Evolutionary conservation across 257 asterid species (phyloP), one percentile per base, ranked within the genome.

Genomic region (Cynanchum wilfordii): DNA sequence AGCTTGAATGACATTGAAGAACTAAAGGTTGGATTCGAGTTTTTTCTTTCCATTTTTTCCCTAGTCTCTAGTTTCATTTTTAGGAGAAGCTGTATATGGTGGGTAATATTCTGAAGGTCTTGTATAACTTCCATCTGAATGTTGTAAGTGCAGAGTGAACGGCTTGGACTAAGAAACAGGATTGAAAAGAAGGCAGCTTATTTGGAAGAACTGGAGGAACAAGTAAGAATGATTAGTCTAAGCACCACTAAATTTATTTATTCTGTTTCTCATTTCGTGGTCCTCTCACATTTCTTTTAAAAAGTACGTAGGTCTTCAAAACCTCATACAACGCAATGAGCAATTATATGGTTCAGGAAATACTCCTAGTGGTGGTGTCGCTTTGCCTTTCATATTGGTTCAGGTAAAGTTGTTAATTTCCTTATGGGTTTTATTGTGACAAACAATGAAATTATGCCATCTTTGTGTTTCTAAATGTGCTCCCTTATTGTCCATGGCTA

Each of bases 291-390:
- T 62, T 72, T 58, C 77, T 6, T 70, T 63, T 7, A 15, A 13
- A 69, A 82, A 95, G 99, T 81, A 85, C 52, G 78, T 83, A 71
- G 97, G 96, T 73, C 96, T 95, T 78, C 97, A 92, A 79, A 90
- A 83, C 79, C 97, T 95, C 78, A 76, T 92, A 70, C 84, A 86
- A 76, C 93, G 99, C 66, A 95, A 95, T 72, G 90, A 89, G 81
- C 92, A 83, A 70, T 81, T 89, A 72, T 95, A 87, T 78, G 89
- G 96, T 68, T 84, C 92, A 7, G 98, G 98, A 85, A 87, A 89
- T 86, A 82, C 90, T 81, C 99, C 99, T 42, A 87, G 87, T 78
- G 98, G 98, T 77, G 99, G 97, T 72, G 97, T 95, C 75, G 96
- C 96, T 80, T 82, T 95, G 81, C 99, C 99, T 70, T 95, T 95